Base-by-base conservation (phyloP, 116 monocot species). In the Papilionanthe hybrid region DNA sequence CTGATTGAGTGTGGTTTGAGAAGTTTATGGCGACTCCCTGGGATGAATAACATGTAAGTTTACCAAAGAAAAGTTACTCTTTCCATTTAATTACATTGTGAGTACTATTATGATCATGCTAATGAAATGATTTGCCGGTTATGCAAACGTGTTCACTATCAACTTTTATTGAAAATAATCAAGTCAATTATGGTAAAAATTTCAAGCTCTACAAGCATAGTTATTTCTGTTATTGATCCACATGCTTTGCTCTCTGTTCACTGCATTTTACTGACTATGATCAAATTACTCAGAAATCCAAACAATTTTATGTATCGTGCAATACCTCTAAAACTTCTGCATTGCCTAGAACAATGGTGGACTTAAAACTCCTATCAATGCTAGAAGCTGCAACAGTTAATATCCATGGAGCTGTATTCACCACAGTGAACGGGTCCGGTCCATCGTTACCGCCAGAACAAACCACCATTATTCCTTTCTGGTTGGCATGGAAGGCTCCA, bases 401-500 rank as follows among this genome's bases (percentile, higher is more conserved):
- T 15, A 98, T 93, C 98, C 98, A 98, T 7, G 98, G 98, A 71
- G 98, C 98, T 5, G 98, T 75, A 69, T 98, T 98, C 56, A 98
- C 91, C 13, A 98, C 98, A 28, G 98, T 93, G 75, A 78, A 92
- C 19, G 94, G 90, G 27, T 94, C 91, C 0, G 98, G 98, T 15
- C 98, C 98, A 79, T 98, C 98, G 69, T 98, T 98, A 1, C 98
- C 98, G 9, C 93, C 98, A 11, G 98, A 98, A 60, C 98, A 93
- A 23, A 93, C 87, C 23, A 98, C 98, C 67, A 98, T n/a, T 18
- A 98, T 80, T 0, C 92, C 98, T 67, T 42, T 88, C 80, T 94
- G 87, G 25, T 91, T 77, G 13, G 98, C 98, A 72, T 98, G 98
- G 82, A 98, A 93, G 0, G 98, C 93, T 1, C 93, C 98, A 60